These are phyloP conservation scores for Trichoderma atrobrunneum DNA, from an alignment of 2,329 filamentous ascomycete species.

Conservation along the genomic window DNA sequence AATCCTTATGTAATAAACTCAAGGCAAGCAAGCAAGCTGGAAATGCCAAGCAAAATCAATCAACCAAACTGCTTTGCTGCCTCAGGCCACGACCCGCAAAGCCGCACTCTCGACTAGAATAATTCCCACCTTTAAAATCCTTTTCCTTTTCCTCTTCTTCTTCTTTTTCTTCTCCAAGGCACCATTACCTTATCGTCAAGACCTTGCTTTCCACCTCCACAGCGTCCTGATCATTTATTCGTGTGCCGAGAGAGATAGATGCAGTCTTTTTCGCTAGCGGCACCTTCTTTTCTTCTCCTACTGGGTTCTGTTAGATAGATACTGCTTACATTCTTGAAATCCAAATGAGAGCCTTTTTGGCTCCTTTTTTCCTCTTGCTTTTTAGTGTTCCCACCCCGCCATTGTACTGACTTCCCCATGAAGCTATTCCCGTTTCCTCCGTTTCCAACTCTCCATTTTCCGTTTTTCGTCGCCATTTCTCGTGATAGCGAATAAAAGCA, in stretches of 20 bases:
- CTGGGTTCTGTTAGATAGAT: slow-evolving; percentile 97
- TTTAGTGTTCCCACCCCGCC: background rate
- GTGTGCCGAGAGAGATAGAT: slow-evolving; percentile 73
- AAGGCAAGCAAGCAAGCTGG: background rate
- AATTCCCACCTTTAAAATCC: background rate
- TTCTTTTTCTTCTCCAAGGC: slow-evolving; percentile 53
- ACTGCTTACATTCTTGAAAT: slow-evolving; percentile 67
- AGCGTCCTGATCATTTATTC: slow-evolving; percentile 83
- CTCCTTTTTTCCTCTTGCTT: background rate
- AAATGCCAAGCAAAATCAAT: background rate
- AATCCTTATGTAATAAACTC: background rate
- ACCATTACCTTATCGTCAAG: slow-evolving; percentile 96
- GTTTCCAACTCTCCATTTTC: background rate
- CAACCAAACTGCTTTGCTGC: slow-evolving; percentile 16
- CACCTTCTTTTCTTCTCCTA: slow-evolving; percentile 64
- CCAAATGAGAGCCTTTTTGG: slow-evolving; percentile 4
- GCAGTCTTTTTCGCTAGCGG: slow-evolving; percentile 99
- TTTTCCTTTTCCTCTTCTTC: slow-evolving; percentile 30
- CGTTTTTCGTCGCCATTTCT: background rate
- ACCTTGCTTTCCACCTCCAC: slow-evolving; percentile 62
- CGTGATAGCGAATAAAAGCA: background rate
- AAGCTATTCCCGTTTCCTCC: background rate
- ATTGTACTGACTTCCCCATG: background rate
- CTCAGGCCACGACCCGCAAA: slow-evolving; percentile 25
- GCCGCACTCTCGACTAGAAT: background rate